phyloP scores from a whole-genome alignment of 2,329 filamentous ascomycete species.

The Botrytis paeoniae region DNA sequence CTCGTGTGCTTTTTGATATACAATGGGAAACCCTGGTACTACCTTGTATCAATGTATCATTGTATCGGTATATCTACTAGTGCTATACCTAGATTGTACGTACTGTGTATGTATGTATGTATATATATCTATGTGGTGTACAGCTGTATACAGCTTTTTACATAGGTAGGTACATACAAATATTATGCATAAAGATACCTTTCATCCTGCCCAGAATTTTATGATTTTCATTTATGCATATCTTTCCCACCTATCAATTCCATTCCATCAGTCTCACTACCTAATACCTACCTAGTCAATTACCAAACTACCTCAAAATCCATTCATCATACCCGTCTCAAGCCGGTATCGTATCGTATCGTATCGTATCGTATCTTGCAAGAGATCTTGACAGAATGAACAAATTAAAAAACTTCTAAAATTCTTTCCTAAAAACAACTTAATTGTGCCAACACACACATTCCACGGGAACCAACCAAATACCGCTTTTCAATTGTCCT shows the following conservation, averaged over 20 bases:
- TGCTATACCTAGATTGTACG: no score
- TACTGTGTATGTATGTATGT: no score
- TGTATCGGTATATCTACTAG: no score
- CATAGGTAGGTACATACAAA: no score
- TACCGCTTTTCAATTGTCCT: background rate
- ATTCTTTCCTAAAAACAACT: background rate
- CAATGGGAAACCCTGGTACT: background rate
- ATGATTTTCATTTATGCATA: background rate
- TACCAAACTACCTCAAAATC: background rate
- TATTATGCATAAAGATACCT: background rate
- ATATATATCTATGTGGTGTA: background rate
- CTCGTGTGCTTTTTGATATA: no score
- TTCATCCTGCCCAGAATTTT: background rate
- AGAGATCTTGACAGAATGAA: slow-evolving; percentile 4
- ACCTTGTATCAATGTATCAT: background rate
- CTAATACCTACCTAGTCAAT: background rate
- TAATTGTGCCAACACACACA: slow-evolving; percentile 4
- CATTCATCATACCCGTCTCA: background rate
- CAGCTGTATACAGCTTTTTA: no score
- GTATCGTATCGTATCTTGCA: background rate
- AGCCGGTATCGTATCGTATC: no score
- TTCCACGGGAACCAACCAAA: slow-evolving; percentile 7
- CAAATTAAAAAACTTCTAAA: slow-evolving; percentile 13
- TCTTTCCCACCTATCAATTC: slow-evolving; percentile 4
- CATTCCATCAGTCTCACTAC: background rate